Base-by-base conservation (phyloP, 192 early-diverging fungal genomes). In the Spizellomyces punctatus region DNA sequence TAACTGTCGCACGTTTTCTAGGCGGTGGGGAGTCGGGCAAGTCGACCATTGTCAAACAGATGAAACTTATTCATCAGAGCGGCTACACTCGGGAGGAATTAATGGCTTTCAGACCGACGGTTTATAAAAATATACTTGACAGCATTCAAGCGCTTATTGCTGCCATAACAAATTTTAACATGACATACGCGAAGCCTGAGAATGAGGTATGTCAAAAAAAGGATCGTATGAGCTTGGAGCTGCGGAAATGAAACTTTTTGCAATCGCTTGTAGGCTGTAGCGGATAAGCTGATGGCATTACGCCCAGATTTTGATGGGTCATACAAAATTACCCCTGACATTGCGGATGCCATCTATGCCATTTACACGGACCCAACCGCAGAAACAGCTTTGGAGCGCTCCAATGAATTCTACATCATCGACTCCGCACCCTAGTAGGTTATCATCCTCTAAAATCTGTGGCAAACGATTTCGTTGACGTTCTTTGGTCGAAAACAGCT, bases 21-120 rank as follows among this genome's bases (percentile, higher is more conserved):
- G 92, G 93, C 43, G 91, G 89, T 67, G 95, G 94, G 61, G 95
- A 97, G 82, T 96, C 94, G 59, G 95, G 94, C 69, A 96, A 95
- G 78, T 94, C 94, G 50, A 97, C 95, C 54, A 95, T 97, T 69
- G 89, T 97, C 14, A 97, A 97, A 72, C 95, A 97, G 78, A 97
- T 97, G 95, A 96, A 94, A 81, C 94, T 97, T 75, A 95, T 97
- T 71, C 93, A 96, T 80, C 92, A 94, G 78, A 91, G 92, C 64
- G 95, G 93, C 9, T 96, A 94, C 76, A 91, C 90, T 7, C 81
- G 82, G 67, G 90, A 94, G 21, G 95, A 96, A 71, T 75, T 93
- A 44, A 80, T 85, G 57, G 76, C 87, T 36, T 94, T 89, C 81
- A 85, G 88, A 45, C 78, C 89, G 64, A 94, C 93, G 6, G 87